phyloP scores from a whole-genome alignment of 805 yeast genomes.

The Candida dajiaensis region DNA sequence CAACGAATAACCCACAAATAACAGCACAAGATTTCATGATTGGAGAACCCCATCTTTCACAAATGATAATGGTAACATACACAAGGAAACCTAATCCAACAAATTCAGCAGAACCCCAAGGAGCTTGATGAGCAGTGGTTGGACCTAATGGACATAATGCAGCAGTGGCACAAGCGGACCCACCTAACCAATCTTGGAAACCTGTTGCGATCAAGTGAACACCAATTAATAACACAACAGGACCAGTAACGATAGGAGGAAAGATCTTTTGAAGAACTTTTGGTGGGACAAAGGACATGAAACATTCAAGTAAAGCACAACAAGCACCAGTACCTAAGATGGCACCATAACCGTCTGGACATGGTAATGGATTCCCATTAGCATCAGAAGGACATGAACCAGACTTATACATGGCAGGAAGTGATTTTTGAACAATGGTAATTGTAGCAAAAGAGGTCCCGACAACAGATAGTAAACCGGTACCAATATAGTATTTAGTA shows the following conservation, averaged over 20 bases:
- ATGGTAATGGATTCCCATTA: conserved; percentile 64
- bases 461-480: conserved; percentile 84
- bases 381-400: conserved; percentile 62
- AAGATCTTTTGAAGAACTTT: conserved; percentile 61
- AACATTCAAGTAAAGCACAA: conserved; percentile 71
- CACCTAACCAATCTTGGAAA: conserved; percentile 84
- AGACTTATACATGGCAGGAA: conserved; percentile 72
- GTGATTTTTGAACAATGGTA: conserved; percentile 66
- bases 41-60: conserved; percentile 90
- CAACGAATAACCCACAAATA: conserved; percentile 74
- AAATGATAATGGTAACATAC: conserved; percentile 61
- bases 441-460: conserved; percentile 91
- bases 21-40: conserved; percentile 94
- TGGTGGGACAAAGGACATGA: conserved; percentile 75
- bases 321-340: conserved; percentile 73
- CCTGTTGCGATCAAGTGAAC: conserved; percentile 63
- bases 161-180: conserved; percentile 52
- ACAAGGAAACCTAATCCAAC: conserved; percentile 86
- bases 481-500: conserved; percentile 76
- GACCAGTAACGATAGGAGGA: conserved; percentile 92
- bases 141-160: conserved; percentile 50
- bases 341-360: conserved; percentile 91
- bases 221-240: conserved; percentile 85
- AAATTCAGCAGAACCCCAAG: conserved; percentile 85
- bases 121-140: conserved; percentile 48